phyloP scores from a whole-genome alignment of 2,329 filamentous ascomycete genomes.

The Nothomitra cinnamomea region DNA sequence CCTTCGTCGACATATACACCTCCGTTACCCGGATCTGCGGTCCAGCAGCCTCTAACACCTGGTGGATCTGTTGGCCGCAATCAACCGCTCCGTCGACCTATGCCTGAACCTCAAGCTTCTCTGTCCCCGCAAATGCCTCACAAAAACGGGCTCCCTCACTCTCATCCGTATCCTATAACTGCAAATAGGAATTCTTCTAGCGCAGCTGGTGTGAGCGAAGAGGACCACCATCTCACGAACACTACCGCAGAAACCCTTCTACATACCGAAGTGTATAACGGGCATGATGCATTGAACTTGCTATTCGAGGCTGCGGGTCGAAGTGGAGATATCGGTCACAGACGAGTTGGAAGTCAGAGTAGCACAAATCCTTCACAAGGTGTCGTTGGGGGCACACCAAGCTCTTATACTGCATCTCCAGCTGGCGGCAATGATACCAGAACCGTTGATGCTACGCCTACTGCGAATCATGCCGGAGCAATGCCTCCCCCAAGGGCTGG shows the following conservation, averaged over 20 bases:
- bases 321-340: constrained; percentile 31
- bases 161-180: background rate
- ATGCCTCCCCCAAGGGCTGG: background rate
- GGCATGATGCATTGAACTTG: constrained; percentile 81
- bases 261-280: constrained; percentile 61
- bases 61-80: constrained; percentile 45
- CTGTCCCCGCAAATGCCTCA: constrained; percentile 11
- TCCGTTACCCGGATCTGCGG: constrained; percentile 28
- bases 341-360: constrained; percentile 28
- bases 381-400: background rate
- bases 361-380: constrained; percentile 20
- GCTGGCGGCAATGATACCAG: background rate
- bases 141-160: background rate
- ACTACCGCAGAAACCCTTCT: constrained; percentile 42
- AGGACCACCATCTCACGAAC: constrained; percentile 40
- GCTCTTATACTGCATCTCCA: background rate
- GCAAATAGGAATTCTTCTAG: background rate
- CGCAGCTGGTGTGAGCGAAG: constrained; percentile 8
- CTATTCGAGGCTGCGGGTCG: constrained; percentile 64
- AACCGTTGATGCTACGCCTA: background rate
- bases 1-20: constrained; percentile 39
- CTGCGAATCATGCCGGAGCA: background rate
- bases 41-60: constrained; percentile 3
- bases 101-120: constrained; percentile 20
- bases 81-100: constrained; percentile 49